Evolutionary conservation across 345 rosid species (phyloP).

Genomic region (Angophora floribunda): DNA sequence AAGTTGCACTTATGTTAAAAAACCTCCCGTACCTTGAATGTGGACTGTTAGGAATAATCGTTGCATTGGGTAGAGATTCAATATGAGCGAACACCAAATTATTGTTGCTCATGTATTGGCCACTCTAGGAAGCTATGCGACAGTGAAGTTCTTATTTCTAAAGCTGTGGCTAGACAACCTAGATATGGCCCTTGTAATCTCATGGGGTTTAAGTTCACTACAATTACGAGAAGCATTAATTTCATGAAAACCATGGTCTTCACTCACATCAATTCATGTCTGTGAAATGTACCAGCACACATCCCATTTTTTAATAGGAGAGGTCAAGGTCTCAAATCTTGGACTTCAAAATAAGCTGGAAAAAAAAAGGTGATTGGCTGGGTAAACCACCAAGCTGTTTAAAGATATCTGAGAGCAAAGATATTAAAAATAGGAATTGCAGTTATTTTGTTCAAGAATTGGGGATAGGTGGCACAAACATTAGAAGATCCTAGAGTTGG

Average conservation of each 20-base stretch:
- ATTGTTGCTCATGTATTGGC: not conserved
- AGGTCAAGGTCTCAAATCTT: not conserved
- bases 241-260: not conserved
- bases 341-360: not conserved
- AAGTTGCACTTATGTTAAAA: not conserved
- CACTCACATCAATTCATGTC: not conserved
- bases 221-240: not conserved
- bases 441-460: not conserved
- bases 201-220: not conserved
- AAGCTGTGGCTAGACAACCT: not conserved
- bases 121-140: not conserved
- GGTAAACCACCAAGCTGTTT: not conserved
- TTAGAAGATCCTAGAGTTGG: not conserved
- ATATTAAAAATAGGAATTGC: not conserved
- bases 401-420: not conserved
- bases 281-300: not conserved
- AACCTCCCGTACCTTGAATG: not conserved
- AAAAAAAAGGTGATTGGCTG: not conserved
- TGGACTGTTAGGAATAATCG: not conserved
- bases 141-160: not conserved
- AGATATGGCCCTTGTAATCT: not conserved
- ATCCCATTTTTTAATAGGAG: not conserved
- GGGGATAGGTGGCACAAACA: not conserved
- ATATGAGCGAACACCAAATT: not conserved
- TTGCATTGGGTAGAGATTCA: not conserved